Base-by-base conservation (phyloP, 768 basidiomycete species). In the Mycena leptocephala region DNA sequence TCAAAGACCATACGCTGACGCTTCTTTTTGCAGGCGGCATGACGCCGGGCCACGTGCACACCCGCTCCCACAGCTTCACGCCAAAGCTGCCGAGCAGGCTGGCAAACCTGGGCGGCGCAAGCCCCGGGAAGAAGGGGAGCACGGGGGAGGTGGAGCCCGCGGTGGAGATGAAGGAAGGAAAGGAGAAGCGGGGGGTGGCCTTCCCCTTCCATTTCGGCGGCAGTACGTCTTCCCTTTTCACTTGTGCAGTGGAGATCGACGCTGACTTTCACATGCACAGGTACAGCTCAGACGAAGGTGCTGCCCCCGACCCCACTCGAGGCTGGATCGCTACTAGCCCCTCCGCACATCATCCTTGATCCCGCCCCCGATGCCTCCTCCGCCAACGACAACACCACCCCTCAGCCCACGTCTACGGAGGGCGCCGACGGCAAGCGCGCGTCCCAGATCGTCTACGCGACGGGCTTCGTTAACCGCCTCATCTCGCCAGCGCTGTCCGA, bases 391-490 rank as follows among this genome's bases (percentile, higher is more conserved):
- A 88, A 83, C 1, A 83, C 86, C 0, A 81, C 90, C 5, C 86
- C 93, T 3, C 69, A 20, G 33, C 64, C 51, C 28, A 14, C 86
- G 88, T 1, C 91, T 92, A 11, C 93, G 92, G 74, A 46, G 26
- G 58, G 59, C 58, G 33, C 32, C 13, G 87, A 90, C 63, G 80
- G 86, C 20, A 93, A 89, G 79, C 90, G 95, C 20, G 86, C 92
- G 0, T 97, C 96, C 2, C 96, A 97, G 83, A 93, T 97, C 66
- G 87, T 96, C 16, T 93, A 93, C 78, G 89, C 92, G 76, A 87
- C 90, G 33, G 94, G 95, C 0, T 95, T 97, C 80, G 87, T 97
- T 81, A 96, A 95, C 82, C 92, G 93, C 37, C 86, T 93, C 63
- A 85, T 88, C 2, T 89, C 92, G 0, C 71, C 82, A 10, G 81